These are phyloP conservation scores for Rhynchosporium agropyri DNA, from an alignment of 2,329 filamentous ascomycete genomes.

Conservation along the genomic window DNA sequence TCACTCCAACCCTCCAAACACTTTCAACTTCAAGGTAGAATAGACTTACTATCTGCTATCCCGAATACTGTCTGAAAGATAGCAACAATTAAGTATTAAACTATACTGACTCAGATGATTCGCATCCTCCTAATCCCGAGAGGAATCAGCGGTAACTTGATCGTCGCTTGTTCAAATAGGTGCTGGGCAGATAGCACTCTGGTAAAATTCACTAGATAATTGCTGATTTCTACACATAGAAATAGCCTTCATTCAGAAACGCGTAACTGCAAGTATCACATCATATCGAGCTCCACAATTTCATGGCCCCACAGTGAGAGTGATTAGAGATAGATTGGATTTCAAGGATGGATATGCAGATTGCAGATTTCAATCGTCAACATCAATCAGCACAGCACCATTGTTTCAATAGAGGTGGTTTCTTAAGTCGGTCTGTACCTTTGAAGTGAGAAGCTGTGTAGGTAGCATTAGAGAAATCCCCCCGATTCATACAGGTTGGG, in stretches of 20 bases:
- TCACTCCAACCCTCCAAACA: constrained; percentile 37
- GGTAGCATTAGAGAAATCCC: too few species aligned
- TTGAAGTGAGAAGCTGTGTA: not conserved
- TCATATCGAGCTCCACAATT: not conserved
- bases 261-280: not conserved
- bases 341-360: too few species aligned
- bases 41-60: constrained; percentile 13
- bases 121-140: constrained; percentile 33
- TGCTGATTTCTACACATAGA: too few species aligned
- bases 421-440: not conserved
- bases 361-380: too few species aligned
- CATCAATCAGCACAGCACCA: not conserved
- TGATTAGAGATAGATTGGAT: too few species aligned
- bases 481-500: too few species aligned
- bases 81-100: constrained; percentile 38
- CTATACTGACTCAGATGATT: constrained; percentile 35
- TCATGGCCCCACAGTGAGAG: not conserved
- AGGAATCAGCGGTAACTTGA: too few species aligned
- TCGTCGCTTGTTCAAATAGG: too few species aligned
- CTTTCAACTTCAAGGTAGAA: constrained; percentile 34
- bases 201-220: too few species aligned
- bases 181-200: too few species aligned
- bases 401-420: not conserved
- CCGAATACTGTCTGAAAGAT: constrained; percentile 39
- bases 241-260: too few species aligned